Evolutionary conservation across 257 asterid genomes (phyloP).

Genomic region (Scutellaria minor): DNA sequence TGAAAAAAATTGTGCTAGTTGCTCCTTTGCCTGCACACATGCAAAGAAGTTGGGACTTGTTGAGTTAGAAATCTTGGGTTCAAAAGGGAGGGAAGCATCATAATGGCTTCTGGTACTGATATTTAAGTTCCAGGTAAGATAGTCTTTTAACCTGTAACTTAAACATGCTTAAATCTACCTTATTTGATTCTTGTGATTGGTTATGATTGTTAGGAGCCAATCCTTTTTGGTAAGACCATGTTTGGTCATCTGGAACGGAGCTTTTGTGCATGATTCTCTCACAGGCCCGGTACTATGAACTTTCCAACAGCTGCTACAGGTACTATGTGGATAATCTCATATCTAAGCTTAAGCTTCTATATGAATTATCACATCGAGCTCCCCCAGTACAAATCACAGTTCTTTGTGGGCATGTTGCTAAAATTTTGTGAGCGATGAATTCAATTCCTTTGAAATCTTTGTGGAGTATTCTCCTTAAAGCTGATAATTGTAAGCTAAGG

Average conservation of each 20-base stretch:
- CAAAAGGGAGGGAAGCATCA: not conserved
- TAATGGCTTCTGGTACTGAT: not conserved
- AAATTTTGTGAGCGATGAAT: not conserved
- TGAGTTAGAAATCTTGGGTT: conserved; percentile 31
- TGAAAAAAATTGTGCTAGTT: conserved; percentile 50
- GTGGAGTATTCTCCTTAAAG: not conserved
- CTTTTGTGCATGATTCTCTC: not conserved
- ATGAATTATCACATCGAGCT: conserved; percentile 4
- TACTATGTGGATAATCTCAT: not conserved
- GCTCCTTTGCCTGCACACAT: conserved; percentile 86
- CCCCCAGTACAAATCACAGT: not conserved
- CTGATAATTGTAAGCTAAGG: not conserved
- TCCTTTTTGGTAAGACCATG: not conserved
- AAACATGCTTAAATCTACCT: not conserved
- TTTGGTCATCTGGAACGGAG: not conserved
- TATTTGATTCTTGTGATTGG: not conserved
- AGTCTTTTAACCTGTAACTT: not conserved
- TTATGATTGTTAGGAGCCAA: not conserved
- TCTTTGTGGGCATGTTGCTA: not conserved
- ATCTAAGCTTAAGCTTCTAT: not conserved
- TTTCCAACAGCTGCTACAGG: not conserved
- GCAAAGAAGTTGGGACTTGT: conserved; percentile 79
- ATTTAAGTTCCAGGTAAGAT: conserved; percentile 24
- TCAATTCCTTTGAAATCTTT: not conserved
- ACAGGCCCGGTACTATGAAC: not conserved